A percentile compares a stretch with the other conserved stretches of the same genome.
These are phyloP conservation scores for Peniophora sp. DNA, from an alignment of 1,284 basidiomycete genomes.

Conservation along the genomic window DNA sequence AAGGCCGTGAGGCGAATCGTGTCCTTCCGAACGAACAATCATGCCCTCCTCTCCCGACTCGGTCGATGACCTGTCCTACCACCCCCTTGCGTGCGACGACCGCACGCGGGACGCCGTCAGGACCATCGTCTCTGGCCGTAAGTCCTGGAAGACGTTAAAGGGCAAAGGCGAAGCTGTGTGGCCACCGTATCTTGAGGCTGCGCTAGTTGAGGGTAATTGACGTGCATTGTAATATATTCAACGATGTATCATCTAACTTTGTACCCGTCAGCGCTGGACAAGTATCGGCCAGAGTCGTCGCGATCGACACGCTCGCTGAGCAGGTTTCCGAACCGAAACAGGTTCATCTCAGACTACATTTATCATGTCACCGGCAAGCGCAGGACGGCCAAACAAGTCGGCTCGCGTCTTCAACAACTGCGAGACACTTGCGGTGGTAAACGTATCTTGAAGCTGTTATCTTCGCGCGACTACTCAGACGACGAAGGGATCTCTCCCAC, in stretches of 20 bases:
- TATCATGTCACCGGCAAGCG: conserved; percentile 51
- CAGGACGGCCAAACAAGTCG: conserved; percentile 65
- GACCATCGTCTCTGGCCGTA: conserved; percentile 58
- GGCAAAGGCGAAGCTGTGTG: conserved; percentile 63
- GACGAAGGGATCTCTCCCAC: conserved; percentile 24
- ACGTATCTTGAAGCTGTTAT: conserved; percentile 37
- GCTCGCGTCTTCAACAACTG: conserved; percentile 65
- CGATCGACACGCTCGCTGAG: conserved; percentile 62
- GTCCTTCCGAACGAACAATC: neutral
- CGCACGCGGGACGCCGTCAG: conserved; percentile 41
- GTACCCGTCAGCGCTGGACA: conserved; percentile 47
- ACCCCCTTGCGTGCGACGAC: conserved; percentile 14
- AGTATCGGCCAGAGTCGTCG: conserved; percentile 61
- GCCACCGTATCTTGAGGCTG: conserved; percentile 70
- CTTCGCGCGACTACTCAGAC: conserved; percentile 13
- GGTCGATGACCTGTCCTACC: conserved; percentile 13
- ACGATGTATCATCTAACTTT: neutral
- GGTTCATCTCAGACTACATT: conserved; percentile 68
- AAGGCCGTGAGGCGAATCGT: no score
- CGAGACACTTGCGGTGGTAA: conserved; percentile 61
- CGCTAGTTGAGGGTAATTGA: conserved; percentile 57
- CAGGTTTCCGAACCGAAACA: conserved; percentile 66
- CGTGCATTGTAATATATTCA: conserved; percentile 6
- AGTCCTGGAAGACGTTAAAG: conserved; percentile 67
- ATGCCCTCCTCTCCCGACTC: conserved; percentile 4